These are phyloP conservation scores for Solanum medicagineum DNA, from an alignment of 257 asterid species.

Conservation along the genomic window DNA sequence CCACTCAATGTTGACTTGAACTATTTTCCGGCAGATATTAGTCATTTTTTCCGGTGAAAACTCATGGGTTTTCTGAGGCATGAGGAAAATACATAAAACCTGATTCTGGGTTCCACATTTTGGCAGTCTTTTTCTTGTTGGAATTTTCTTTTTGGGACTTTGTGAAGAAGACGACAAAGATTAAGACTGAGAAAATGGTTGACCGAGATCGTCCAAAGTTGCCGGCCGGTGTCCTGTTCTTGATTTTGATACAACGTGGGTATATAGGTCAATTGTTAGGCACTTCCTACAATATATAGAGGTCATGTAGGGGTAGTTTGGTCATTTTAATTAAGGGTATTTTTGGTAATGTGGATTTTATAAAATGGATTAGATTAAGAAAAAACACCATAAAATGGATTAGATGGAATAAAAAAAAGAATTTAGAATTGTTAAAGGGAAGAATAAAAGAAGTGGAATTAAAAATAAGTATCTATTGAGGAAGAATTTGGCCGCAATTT, in stretches of 20 bases:
- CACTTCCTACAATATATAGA: neutral
- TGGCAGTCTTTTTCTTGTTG: neutral
- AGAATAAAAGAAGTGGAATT: neutral
- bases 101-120: constrained; percentile 2
- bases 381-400: neutral
- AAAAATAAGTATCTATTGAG: neutral
- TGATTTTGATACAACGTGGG: neutral
- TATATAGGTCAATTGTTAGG: constrained; percentile 1
- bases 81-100: neutral
- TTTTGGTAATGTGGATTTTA: neutral
- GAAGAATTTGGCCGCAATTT: neutral
- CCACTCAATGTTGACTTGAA: constrained; percentile 56
- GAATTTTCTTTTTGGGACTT: neutral
- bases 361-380: too few relatives aligned
- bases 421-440: neutral
- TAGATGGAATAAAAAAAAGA: neutral
- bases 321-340: neutral
- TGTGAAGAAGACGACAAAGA: neutral
- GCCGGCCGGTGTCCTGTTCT: constrained; percentile 32
- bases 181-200: neutral
- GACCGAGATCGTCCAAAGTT: constrained; percentile 28
- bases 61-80: constrained; percentile 27
- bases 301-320: neutral
- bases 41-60: constrained; percentile 42
- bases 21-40: constrained; percentile 44